phyloP scores from a whole-genome alignment of 2,329 filamentous ascomycete genomes.

The Trichoderma atroviride region DNA sequence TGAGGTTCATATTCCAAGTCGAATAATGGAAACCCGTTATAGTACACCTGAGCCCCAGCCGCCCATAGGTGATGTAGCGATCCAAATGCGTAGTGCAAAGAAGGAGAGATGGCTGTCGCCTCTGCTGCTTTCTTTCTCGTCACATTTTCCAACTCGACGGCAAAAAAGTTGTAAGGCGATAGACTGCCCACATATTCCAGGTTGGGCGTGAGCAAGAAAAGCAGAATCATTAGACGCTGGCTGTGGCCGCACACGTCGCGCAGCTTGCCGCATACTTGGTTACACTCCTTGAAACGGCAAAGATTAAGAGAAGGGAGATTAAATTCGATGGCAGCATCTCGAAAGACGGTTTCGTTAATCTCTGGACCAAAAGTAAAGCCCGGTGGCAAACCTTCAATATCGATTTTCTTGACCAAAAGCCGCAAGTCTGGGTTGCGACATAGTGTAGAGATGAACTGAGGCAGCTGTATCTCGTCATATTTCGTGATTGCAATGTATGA shows the following conservation, averaged over 20 bases:
- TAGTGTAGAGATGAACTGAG: neutral
- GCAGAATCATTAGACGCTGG: neutral
- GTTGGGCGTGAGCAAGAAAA: neutral
- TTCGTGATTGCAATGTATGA: neutral
- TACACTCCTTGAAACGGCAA: neutral
- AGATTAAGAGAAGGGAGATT: neutral
- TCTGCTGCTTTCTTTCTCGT: neutral
- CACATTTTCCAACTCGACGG: neutral
- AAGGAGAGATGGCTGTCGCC: neutral
- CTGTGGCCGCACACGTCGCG: neutral
- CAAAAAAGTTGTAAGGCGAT: neutral
- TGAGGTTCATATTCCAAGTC: neutral
- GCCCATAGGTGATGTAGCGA: constrained; percentile 6
- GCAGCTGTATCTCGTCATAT: neutral
- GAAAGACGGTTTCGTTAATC: neutral
- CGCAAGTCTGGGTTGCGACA: neutral
- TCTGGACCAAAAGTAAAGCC: neutral
- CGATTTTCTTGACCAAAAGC: neutral
- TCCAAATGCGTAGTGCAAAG: neutral
- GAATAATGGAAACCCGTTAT: neutral
- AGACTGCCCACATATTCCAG: neutral
- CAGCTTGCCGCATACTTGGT: neutral
- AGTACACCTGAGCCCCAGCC: neutral
- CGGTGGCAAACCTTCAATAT: neutral
- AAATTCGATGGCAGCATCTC: neutral